Evolutionary conservation across 202 grass and related monocot species (phyloP).

Genomic region (Thinopyrum obtusiflorum): DNA sequence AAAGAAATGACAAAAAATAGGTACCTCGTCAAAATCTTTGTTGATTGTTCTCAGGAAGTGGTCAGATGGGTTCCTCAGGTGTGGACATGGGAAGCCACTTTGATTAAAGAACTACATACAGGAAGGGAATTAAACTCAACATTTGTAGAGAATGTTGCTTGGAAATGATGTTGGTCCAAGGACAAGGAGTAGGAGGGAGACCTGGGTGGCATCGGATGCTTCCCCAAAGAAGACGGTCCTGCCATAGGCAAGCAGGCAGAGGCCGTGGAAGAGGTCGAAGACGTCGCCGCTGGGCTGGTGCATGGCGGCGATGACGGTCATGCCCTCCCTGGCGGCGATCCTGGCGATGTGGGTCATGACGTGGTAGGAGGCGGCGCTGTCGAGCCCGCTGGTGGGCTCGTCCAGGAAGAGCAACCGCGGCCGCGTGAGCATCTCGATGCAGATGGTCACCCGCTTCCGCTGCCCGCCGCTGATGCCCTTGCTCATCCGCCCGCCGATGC

Average conservation of each 20-base stretch:
- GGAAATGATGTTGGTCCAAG: no score
- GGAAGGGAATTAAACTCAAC: no score
- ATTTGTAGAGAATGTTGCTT: no score
- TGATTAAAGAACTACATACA: conserved; percentile 60
- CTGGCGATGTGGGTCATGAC: conserved; percentile 45
- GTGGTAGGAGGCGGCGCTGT: conserved; percentile 60
- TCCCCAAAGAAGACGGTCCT: conserved; percentile 44
- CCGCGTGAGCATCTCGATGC: conserved; percentile 43
- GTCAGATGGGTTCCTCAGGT: conserved; percentile 82
- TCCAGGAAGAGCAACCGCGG: conserved; percentile 45
- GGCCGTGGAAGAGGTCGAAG: conserved; percentile 49
- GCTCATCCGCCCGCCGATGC: no score
- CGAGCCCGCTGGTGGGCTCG: conserved; percentile 60
- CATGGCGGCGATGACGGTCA: conserved; percentile 46
- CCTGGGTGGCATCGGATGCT: not conserved
- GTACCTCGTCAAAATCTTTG: conserved; percentile 83
- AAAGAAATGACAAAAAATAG: not conserved
- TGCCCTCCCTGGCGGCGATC: conserved; percentile 37
- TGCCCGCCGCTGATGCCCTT: conserved; percentile 58
- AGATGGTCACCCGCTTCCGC: conserved; percentile 45
- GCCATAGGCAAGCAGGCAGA: conserved; percentile 48
- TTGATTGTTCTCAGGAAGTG: conserved; percentile 83
- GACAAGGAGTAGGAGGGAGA: no score
- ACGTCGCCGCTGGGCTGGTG: conserved; percentile 65
- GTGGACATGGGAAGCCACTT: conserved; percentile 70